Base-by-base conservation (phyloP, 2,329 filamentous ascomycete genomes). In the Exophiala mesophila region DNA sequence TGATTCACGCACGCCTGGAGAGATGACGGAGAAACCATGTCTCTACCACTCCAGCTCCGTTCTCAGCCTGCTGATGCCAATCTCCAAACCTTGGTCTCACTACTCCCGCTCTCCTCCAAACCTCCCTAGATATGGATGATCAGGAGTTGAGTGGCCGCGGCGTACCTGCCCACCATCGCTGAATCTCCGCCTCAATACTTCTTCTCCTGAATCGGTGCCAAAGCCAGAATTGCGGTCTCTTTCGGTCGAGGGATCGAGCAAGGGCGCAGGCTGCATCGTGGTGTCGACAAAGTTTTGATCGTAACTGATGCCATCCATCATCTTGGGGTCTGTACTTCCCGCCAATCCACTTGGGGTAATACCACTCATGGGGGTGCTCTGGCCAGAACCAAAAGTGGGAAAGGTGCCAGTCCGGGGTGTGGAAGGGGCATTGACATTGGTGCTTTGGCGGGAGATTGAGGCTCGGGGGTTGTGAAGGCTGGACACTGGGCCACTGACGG, bases 401-500 rank as follows among this genome's bases (percentile, higher is more conserved):
- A 47, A 13, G 3, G 31, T 49, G 5, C 42, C 45, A 6, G 50
- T 45, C 23, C 50, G 47, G 18, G 52, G 52, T 10, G 49, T 61
- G 10, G 62, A 52, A 10, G 61, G 59, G 8, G 64, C 60, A 55
- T 67, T 63, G 9, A 61, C 59, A 36, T 57, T 60, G 5, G 63
- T 63, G 2, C 62, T 61, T 37, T 57, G 52, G 7, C 64, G 58
- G 33, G 60, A 63, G 17, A 63, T 46, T 19, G 49, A 36, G 9
- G 52, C 46, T 24, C 56, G 69, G 63, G 35, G 74, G 61, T 47
- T 75, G 39, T 48, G 43, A 66, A 61, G 77, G 70, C 66, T 85
- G 76, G 59, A 85, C 20, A 71, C 84, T 28, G 86, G 86, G 0
- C 88, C 88, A 46, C 82, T 87, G 44, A 89, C 82, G 4, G 88